phyloP scores from a whole-genome alignment of 768 basidiomycete genomes.

The Suillus discolor region DNA sequence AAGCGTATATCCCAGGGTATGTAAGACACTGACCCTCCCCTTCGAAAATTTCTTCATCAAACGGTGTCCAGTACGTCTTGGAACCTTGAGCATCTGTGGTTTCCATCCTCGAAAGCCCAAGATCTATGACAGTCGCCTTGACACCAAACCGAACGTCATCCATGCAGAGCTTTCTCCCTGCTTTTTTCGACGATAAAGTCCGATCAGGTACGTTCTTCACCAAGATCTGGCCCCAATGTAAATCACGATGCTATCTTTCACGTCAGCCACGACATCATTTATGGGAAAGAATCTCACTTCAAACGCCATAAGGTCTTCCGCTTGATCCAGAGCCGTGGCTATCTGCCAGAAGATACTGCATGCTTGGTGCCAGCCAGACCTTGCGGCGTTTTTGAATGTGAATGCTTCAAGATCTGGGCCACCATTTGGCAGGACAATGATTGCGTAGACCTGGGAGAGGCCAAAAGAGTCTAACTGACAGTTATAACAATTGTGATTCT shows the following conservation, averaged over 20 bases:
- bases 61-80: conserved; percentile 69
- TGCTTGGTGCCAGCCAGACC: conserved; percentile 83
- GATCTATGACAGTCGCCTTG: conserved; percentile 86
- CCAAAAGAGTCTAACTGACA: conserved; percentile 64
- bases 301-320: conserved; percentile 80
- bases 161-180: conserved; percentile 48
- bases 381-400: conserved; percentile 57
- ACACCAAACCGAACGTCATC: conserved; percentile 70
- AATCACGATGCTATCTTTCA: conserved; percentile 82
- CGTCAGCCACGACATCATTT: conserved; percentile 8
- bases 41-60: conserved; percentile 90
- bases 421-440: conserved; percentile 89
- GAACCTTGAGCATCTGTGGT: conserved; percentile 49
- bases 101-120: conserved; percentile 88
- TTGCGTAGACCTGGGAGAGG: conserved; percentile 79
- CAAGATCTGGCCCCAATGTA: conserved; percentile 98
- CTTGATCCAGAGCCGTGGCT: conserved; percentile 70
- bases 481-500: conserved; percentile 13
- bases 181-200: conserved; percentile 39
- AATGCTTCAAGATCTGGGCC: conserved; percentile 91
- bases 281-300: conserved; percentile 60
- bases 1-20: neutral
- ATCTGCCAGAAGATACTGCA: conserved; percentile 93
- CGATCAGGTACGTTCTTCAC: conserved; percentile 55
- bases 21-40: conserved; percentile 66